These are phyloP conservation scores for Xylariaceae sp. DNA, from an alignment of 2,329 filamentous ascomycete species.

Conservation along the genomic window DNA sequence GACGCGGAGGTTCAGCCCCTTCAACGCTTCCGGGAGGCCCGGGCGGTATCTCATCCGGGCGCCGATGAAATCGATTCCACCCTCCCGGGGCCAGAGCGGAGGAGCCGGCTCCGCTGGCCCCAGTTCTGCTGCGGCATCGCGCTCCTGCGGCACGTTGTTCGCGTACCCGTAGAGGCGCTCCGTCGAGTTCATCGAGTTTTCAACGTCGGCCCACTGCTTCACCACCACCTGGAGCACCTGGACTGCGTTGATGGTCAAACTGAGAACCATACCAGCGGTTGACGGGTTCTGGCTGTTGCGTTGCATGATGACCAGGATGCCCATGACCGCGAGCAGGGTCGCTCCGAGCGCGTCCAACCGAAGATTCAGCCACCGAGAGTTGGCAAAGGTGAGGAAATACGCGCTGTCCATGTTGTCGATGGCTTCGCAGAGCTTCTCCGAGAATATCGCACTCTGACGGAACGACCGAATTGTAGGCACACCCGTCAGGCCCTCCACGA, in stretches of 20 bases:
- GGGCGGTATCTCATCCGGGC: constrained; percentile 63
- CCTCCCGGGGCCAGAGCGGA: constrained; percentile 59
- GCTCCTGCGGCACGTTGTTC: constrained; percentile 53
- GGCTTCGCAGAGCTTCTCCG: constrained; percentile 39
- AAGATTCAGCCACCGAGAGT: constrained; percentile 59
- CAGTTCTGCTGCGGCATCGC: neutral
- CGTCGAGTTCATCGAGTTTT: constrained; percentile 64
- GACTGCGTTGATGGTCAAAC: constrained; percentile 58
- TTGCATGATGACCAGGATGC: constrained; percentile 57
- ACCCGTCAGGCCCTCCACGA: constrained; percentile 56
- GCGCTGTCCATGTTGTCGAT: constrained; percentile 61
- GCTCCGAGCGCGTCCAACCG: constrained; percentile 56
- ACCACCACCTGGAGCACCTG: constrained; percentile 63
- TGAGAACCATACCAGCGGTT: constrained; percentile 58
- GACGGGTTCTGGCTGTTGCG: constrained; percentile 54
- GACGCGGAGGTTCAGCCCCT: constrained; percentile 56
- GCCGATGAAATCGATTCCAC: constrained; percentile 58
- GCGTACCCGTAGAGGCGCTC: constrained; percentile 62
- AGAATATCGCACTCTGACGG: constrained; percentile 50
- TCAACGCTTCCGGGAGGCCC: constrained; percentile 59
- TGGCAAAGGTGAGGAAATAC: constrained; percentile 60
- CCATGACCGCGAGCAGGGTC: constrained; percentile 53
- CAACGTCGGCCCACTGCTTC: constrained; percentile 59
- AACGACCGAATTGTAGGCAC: constrained; percentile 59
- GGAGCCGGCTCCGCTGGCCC: constrained; percentile 20